Percentiles rank a stretch among this genome's conserved stretches.
Conservation (phyloP, 106 monocot species). For the Agapanthus africanus region DNA sequence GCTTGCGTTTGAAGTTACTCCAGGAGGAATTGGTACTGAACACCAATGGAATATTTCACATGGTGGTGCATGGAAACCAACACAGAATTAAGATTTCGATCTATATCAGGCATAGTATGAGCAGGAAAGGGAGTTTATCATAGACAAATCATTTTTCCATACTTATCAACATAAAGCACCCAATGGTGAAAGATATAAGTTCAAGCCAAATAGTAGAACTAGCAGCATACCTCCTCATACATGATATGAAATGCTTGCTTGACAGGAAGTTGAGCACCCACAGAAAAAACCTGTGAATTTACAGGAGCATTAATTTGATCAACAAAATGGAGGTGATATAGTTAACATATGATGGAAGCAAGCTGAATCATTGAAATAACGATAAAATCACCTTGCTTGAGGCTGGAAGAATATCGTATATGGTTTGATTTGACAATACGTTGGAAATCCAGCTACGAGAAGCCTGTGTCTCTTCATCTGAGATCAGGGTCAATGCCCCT, state of each 20-base stretch:
- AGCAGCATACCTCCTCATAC: slow-evolving; percentile 9
- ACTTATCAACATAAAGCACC: background rate
- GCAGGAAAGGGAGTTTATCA: background rate
- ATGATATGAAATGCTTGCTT: slow-evolving; percentile 14
- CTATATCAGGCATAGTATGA: background rate
- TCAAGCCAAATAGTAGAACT: background rate
- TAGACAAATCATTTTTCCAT: background rate
- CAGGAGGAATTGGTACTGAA: background rate
- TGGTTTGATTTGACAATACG: slow-evolving; percentile 3
- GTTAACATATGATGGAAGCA: background rate
- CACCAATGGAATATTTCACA: background rate
- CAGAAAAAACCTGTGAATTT: background rate
- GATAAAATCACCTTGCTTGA: slow-evolving; percentile 8
- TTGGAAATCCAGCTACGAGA: slow-evolving; percentile 2
- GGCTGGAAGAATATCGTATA: slow-evolving; percentile 7
- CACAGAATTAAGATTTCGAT: background rate
- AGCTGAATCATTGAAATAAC: background rate
- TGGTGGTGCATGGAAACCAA: background rate
- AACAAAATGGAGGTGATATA: background rate
- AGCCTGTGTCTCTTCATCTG: slow-evolving; percentile 8
- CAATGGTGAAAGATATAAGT: background rate
- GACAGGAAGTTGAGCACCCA: slow-evolving; percentile 7
- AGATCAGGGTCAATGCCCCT: background rate
- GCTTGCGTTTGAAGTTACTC: background rate
- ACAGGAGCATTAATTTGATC: background rate